Conservation (phyloP, 257 asterid genomes). For the Fraxinus cuspidata region DNA sequence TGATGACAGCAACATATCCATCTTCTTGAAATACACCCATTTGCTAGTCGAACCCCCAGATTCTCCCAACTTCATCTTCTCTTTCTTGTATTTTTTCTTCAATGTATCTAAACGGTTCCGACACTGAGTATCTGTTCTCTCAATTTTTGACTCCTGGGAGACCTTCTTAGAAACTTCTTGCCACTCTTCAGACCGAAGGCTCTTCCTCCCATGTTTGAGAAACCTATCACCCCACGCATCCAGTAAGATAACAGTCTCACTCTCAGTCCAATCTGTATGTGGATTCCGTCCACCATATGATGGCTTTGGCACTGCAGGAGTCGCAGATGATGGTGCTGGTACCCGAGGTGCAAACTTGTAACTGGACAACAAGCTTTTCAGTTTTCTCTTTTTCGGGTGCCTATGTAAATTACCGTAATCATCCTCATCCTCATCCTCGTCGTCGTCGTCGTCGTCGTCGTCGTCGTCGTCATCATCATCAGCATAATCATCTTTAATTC, state of each 20-base stretch:
- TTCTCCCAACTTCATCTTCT: slow-evolving; percentile 55
- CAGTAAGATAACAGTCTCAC: slow-evolving; percentile 65
- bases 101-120: slow-evolving; percentile 85
- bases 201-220: slow-evolving; percentile 83
- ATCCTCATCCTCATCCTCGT: slow-evolving; percentile 39
- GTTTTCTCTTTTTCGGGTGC: slow-evolving; percentile 46
- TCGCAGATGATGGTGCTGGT: slow-evolving; percentile 43
- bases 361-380: slow-evolving; percentile 50
- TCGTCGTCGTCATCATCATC: slow-evolving; percentile 29
- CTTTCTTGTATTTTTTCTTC: slow-evolving; percentile 95
- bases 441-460: slow-evolving; percentile 42
- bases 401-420: slow-evolving; percentile 48
- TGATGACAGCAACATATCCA: slow-evolving; percentile 62
- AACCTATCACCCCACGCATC: slow-evolving; percentile 88
- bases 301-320: slow-evolving; percentile 44
- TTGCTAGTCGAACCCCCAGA: slow-evolving; percentile 33
- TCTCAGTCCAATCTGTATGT: slow-evolving; percentile 88
- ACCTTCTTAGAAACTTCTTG: slow-evolving; percentile 89
- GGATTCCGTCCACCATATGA: slow-evolving; percentile 77
- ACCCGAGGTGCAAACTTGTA: slow-evolving; percentile 65
- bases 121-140: slow-evolving; percentile 86
- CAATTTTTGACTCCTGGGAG: slow-evolving; percentile 62
- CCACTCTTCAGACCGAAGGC: slow-evolving; percentile 94
- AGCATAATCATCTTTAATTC: slow-evolving; percentile 41
- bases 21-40: slow-evolving; percentile 83